Conservation (phyloP, 2,329 filamentous ascomycete genomes). For the Paradendryphiella salina region DNA sequence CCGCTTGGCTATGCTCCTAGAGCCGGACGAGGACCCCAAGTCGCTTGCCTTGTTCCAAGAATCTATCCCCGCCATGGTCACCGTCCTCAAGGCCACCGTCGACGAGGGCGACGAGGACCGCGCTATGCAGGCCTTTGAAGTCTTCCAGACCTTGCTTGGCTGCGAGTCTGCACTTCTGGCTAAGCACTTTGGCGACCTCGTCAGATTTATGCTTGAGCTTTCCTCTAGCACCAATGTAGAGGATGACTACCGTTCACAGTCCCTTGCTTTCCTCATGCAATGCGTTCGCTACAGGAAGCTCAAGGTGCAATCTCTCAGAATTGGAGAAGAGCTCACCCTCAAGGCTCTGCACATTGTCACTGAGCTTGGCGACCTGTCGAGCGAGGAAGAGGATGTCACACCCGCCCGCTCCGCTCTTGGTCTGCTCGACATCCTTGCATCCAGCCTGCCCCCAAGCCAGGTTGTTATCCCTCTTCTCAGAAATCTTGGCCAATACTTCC, state of each 20-base stretch:
- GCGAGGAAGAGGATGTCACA: conserved; percentile 80
- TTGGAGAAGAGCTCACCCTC: conserved; percentile 83
- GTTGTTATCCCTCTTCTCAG: conserved; percentile 91
- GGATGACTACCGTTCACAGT: conserved; percentile 85
- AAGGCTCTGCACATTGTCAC: conserved; percentile 88
- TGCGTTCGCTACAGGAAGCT: conserved; percentile 88
- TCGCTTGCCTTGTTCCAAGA: conserved; percentile 75
- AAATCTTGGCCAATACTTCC: conserved; percentile 79
- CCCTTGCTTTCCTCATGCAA: conserved; percentile 91
- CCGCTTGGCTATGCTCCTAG: conserved; percentile 82
- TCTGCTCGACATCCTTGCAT: conserved; percentile 85
- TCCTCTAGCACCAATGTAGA: conserved; percentile 74
- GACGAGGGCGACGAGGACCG: conserved; percentile 81
- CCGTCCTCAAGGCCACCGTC: conserved; percentile 82
- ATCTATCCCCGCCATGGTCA: conserved; percentile 84
- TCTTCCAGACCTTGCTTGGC: conserved; percentile 92
- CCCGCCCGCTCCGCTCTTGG: conserved; percentile 83
- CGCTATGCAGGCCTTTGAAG: conserved; percentile 88
- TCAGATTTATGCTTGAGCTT: conserved; percentile 92
- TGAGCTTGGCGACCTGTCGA: conserved; percentile 74
- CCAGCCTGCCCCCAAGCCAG: conserved; percentile 86
- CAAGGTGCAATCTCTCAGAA: conserved; percentile 88
- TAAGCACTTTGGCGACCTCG: conserved; percentile 83
- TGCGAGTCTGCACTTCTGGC: conserved; percentile 85
- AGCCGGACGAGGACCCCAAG: conserved; percentile 80